phyloP scores from a whole-genome alignment of 345 rosid genomes.

The Brassica cretica region DNA sequence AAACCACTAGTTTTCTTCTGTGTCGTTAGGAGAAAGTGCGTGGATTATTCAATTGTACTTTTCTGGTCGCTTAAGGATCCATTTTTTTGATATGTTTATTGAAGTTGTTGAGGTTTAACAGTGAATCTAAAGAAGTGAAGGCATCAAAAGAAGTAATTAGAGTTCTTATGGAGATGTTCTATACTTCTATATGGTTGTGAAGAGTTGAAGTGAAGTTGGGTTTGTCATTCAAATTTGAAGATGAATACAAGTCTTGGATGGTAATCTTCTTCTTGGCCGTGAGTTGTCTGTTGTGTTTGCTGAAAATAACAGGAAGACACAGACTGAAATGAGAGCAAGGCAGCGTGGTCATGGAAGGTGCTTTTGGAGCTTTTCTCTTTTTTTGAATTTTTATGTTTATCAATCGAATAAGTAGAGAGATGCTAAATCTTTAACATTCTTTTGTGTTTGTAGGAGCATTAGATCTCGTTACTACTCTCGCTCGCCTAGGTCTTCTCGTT shows the following conservation, averaged over 20 bases:
- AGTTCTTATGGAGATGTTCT: constrained; percentile 90
- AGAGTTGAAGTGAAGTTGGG: constrained; percentile 86
- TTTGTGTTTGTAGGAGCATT: constrained; percentile 32
- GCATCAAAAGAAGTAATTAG: constrained; percentile 88
- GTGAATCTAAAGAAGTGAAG: constrained; percentile 95
- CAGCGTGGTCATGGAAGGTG: constrained; percentile 66
- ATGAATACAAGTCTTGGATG: constrained; percentile 85
- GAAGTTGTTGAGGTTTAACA: constrained; percentile 88
- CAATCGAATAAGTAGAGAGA: not conserved
- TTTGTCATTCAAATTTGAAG: constrained; percentile 85
- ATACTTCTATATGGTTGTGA: constrained; percentile 66
- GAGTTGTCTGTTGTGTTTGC: constrained; percentile 95
- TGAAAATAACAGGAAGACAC: constrained; percentile 94
- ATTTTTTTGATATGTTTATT: constrained; percentile 54
- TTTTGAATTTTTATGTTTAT: constrained; percentile 5
- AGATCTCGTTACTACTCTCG: constrained; percentile 35
- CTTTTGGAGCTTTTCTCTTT: not conserved
- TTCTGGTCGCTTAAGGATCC: not conserved
- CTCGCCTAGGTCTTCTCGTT: constrained; percentile 41
- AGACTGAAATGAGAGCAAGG: constrained; percentile 85
- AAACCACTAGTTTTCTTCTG: not conserved
- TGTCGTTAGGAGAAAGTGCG: constrained; percentile 36
- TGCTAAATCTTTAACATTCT: not conserved
- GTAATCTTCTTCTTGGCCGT: constrained; percentile 80
- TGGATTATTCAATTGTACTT: not conserved